A percentile compares a stretch with the other conserved stretches of the same genome.
Evolutionary conservation across 164 flowering plant species (phyloP).

Genomic region (Protea cynaroides): DNA sequence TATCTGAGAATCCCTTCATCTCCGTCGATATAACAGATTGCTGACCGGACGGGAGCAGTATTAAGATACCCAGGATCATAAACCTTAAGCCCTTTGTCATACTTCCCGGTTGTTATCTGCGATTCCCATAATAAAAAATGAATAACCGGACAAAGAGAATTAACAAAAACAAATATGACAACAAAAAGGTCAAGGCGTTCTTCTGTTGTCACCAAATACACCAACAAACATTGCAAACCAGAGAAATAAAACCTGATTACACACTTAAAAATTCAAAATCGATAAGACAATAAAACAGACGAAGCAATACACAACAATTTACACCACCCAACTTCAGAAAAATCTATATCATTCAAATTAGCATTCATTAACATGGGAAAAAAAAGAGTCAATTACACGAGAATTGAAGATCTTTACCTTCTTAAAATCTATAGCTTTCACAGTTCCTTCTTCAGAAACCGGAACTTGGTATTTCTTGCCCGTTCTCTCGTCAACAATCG

Average conservation of each 20-base stretch:
- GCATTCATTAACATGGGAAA: no score
- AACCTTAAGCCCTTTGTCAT: conserved; percentile 89
- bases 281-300: not conserved
- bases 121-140: not conserved
- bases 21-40: conserved; percentile 93
- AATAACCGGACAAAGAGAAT: not conserved
- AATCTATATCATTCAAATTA: not conserved
- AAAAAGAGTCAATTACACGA: not conserved
- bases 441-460: conserved; percentile 74
- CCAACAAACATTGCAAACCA: not conserved
- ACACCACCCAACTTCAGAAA: not conserved
- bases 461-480: conserved; percentile 64
- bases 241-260: not conserved
- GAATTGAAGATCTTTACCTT: conserved; percentile 39
- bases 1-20: conserved; percentile 96
- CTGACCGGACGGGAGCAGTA: conserved; percentile 93
- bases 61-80: conserved; percentile 98
- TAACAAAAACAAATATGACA: not conserved
- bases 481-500: conserved; percentile 72
- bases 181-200: not conserved
- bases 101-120: conserved; percentile 73
- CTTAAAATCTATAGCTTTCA: conserved; percentile 81
- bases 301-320: not conserved
- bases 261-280: not conserved
- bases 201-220: not conserved